phyloP scores from a whole-genome alignment of 306 rosid genomes.

The Ochetophila trinervis region DNA sequence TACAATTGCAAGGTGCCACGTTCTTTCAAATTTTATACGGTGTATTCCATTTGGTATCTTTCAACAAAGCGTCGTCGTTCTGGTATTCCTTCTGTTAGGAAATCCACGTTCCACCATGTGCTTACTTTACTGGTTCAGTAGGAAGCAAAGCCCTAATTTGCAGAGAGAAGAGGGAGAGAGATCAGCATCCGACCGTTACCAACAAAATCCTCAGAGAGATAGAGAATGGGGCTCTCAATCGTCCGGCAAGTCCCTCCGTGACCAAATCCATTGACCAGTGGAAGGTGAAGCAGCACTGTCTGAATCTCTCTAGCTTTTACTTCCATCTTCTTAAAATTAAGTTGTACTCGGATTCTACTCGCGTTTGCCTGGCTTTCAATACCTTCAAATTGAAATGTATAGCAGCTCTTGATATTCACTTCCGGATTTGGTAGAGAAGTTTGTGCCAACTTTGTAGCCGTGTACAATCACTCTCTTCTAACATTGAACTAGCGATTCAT shows the following conservation, averaged over 20 bases:
- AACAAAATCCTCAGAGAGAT: constrained; percentile 46
- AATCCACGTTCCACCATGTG: too few species aligned
- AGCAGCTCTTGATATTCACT: neutral
- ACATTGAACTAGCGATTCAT: neutral
- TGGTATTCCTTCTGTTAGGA: too few species aligned
- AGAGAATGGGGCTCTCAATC: constrained; percentile 60
- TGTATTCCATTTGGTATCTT: too few species aligned
- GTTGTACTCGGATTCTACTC: neutral
- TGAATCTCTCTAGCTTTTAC: constrained; percentile 18
- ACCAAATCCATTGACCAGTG: constrained; percentile 73
- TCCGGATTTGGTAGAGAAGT: too few species aligned
- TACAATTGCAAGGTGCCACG: too few species aligned
- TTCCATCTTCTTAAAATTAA: neutral
- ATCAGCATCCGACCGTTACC: constrained; percentile 37
- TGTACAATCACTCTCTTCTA: neutral
- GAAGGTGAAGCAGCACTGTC: constrained; percentile 69
- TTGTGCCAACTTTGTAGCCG: neutral
- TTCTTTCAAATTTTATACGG: too few species aligned
- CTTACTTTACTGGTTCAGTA: too few species aligned
- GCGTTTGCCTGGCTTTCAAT: neutral
- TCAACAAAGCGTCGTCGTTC: too few species aligned
- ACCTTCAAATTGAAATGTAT: neutral
- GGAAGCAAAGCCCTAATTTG: constrained; percentile 24
- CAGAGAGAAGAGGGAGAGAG: constrained; percentile 12
- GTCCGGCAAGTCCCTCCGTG: constrained; percentile 49